Evolutionary conservation across 768 basidiomycete species (phyloP).

Genomic region (Lanmaoa rubissima): DNA sequence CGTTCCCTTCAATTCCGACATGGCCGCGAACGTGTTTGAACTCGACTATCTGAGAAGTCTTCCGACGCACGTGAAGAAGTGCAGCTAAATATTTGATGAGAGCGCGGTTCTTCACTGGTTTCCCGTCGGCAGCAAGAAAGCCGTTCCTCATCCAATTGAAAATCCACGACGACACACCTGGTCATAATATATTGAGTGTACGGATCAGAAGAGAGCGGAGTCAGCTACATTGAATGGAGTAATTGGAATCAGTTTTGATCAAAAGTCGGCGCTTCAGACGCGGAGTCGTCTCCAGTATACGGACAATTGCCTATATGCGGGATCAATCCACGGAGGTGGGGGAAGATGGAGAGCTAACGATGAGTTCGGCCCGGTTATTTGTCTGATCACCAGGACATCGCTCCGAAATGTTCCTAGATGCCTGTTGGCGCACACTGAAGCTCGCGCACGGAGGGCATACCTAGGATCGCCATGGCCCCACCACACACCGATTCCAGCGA

Average conservation of each 20-base stretch:
- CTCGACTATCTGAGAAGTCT: constrained; percentile 51
- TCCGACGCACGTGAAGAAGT: constrained; percentile 53
- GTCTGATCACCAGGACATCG: constrained; percentile 82
- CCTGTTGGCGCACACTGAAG: not conserved
- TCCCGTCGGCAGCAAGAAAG: constrained; percentile 47
- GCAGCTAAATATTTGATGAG: constrained; percentile 71
- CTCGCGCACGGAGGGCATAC: constrained; percentile 26
- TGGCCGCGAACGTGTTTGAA: constrained; percentile 82
- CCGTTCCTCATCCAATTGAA: constrained; percentile 58
- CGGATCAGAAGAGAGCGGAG: constrained; percentile 1
- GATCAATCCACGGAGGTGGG: not conserved
- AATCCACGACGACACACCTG: constrained; percentile 72
- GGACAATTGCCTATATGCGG: constrained; percentile 76
- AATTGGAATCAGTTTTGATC: constrained; percentile 85
- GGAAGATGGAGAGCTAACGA: constrained; percentile 48
- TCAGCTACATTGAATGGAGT: constrained; percentile 69
- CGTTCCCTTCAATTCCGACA: constrained; percentile 76
- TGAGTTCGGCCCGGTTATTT: constrained; percentile 86
- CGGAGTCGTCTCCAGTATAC: constrained; percentile 74
- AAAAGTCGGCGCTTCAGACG: constrained; percentile 52
- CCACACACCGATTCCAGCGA: constrained; percentile 88
- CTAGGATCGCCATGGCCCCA: constrained; percentile 72
- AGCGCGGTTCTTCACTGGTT: constrained; percentile 67
- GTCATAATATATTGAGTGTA: constrained; percentile 4
- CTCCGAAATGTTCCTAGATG: constrained; percentile 74